Percentiles rank a stretch among this genome's conserved stretches.
Conservation (phyloP, 148 eudicot species). For the Rhododendron molle region DNA sequence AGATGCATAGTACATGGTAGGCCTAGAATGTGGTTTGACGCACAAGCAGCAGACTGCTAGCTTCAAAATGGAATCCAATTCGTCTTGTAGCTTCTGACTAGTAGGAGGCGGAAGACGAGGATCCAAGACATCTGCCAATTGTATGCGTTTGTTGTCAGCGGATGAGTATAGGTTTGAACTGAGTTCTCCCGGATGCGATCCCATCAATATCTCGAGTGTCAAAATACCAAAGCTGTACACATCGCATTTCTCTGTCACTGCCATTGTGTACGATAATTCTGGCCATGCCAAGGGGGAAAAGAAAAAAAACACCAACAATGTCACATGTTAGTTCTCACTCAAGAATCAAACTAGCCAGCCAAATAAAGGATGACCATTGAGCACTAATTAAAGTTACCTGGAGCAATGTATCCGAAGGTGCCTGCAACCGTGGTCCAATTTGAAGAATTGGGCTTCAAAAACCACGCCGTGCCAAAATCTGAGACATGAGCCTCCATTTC, state of each 20-base stretch:
- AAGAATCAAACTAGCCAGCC: not conserved
- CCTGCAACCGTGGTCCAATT: slow-evolving; percentile 6
- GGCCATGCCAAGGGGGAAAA: not conserved
- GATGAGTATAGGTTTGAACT: not conserved
- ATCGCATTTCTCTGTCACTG: not conserved
- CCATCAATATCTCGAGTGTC: not conserved
- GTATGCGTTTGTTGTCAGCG: not conserved
- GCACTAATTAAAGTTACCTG: not conserved
- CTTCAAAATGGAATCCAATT: not conserved
- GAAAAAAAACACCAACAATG: not conserved
- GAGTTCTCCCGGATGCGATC: not conserved
- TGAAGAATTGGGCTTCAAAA: not conserved
- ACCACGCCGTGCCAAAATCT: slow-evolving; percentile 10
- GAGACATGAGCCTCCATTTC: slow-evolving; percentile 9
- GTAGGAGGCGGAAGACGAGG: not conserved
- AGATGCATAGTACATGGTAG: no score
- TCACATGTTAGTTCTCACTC: not conserved
- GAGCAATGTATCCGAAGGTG: slow-evolving; percentile 7
- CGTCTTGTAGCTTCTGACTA: not conserved
- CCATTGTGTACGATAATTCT: slow-evolving; percentile 1
- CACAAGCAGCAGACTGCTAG: not conserved
- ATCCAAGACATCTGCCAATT: not conserved
- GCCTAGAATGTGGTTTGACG: no score
- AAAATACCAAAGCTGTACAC: not conserved
- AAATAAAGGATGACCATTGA: not conserved